Conservation (phyloP, 148 eudicot species). For the Chenopodium album region DNA sequence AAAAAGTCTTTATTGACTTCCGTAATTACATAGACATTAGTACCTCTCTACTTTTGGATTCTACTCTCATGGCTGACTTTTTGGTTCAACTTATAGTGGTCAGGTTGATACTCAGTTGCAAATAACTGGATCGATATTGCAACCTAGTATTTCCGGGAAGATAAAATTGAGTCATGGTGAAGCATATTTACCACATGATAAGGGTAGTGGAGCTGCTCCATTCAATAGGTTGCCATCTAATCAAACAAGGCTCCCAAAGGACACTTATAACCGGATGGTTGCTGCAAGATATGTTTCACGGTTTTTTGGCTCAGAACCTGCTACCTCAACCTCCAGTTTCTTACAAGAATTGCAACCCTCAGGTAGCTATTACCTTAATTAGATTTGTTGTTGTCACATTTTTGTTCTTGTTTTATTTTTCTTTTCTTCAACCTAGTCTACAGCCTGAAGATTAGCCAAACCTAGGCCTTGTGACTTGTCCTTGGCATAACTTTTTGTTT, state of each 20-base stretch:
- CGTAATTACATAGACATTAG: not conserved
- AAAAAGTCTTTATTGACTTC: not conserved
- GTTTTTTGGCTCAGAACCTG: constrained; percentile 81
- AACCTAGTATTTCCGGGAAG: constrained; percentile 95
- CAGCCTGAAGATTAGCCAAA: not conserved
- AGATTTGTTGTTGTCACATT: not conserved
- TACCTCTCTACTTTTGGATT: not conserved
- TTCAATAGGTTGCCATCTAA: constrained; percentile 59
- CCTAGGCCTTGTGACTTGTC: not conserved
- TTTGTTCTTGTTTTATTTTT: not conserved
- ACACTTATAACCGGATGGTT: constrained; percentile 70
- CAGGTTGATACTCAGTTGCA: constrained; percentile 98
- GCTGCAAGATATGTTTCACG: constrained; percentile 94
- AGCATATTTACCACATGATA: constrained; percentile 96
- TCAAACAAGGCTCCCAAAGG: constrained; percentile 56
- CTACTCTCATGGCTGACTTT: constrained; percentile 29
- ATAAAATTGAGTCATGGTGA: constrained; percentile 95
- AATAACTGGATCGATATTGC: constrained; percentile 85
- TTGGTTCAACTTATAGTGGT: constrained; percentile 56
- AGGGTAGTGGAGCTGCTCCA: constrained; percentile 90
- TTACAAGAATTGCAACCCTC: constrained; percentile 36
- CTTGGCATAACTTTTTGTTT: not conserved
- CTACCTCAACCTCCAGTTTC: constrained; percentile 48
- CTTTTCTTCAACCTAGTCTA: not conserved
- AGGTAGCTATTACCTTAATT: constrained; percentile 38